Evolutionary conservation across 1,284 basidiomycete genomes (phyloP), one percentile per base, ranked within the genome.

Genomic region (Kwoniella shivajii): DNA sequence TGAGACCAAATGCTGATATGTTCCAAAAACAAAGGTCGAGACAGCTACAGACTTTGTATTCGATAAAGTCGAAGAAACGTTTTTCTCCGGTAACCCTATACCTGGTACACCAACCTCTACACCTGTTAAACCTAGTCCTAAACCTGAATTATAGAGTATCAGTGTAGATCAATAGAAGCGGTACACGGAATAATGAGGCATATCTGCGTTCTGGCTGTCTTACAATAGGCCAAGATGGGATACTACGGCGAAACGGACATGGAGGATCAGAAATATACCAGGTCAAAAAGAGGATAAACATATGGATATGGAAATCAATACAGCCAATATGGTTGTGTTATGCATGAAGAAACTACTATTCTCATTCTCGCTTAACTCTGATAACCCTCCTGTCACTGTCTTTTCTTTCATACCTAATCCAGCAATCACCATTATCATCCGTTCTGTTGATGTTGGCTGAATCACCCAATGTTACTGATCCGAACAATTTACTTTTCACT

Each of bases 11-110:
- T n/a, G n/a, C 26, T 6, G n/a, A 26, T 26, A 20, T 26, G 5
- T 30, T 3, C 34, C 31, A 38, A 26, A 27, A 44, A 33, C 0
- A 24, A 1, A 80, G 54, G 80, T 82, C 52, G 81, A 83, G 63
- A 65, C 73, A 38, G 80, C 71, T 18, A 77, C 81, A 20, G 81
- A 82, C 60, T 61, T 65, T 29, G 64, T 74, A 16, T 83, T 82
- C 47, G 81, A 82, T 56, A 78, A 78, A 68, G 60, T 82, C 37
- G 80, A 82, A 63, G 67, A 75, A 43, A 63, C 50, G 3, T 61
- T 68, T 24, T 71, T 71, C 56, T 66, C 65, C 51, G 63, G 61
- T 18, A 42, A 56, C 7, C 33, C 39, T 36, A 31, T 56, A 11
- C 46, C 54, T 10, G 41, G 29, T 36, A 47, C 45, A 7, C 45